A percentile compares a stretch with the other conserved stretches of the same genome.
Evolutionary conservation across 768 basidiomycete species (phyloP).

Genomic region (Termitomyces sp.): DNA sequence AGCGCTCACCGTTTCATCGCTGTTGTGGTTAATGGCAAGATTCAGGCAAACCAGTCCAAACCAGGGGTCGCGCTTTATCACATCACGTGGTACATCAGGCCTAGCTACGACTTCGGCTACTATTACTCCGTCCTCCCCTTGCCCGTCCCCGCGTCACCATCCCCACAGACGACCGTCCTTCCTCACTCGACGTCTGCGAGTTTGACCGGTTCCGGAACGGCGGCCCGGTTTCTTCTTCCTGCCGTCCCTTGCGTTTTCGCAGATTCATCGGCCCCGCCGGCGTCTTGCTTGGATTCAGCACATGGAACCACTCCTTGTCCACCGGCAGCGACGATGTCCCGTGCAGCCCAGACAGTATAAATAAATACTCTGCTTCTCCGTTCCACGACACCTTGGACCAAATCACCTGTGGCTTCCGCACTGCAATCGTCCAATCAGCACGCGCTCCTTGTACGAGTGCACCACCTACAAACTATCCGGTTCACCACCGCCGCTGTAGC

Average conservation of each 20-base stretch:
- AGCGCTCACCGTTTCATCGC: constrained; percentile 27
- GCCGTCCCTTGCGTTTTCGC: constrained; percentile 28
- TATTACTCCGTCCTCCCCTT: no score
- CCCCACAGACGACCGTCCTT: constrained; percentile 6
- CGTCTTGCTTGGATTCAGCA: constrained; percentile 27
- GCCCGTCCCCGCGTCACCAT: constrained; percentile 34
- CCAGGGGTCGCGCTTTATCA: background rate
- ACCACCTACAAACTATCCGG: constrained; percentile 46
- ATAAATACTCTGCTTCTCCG: constrained; percentile 34
- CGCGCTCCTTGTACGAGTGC: background rate
- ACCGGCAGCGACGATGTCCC: constrained; percentile 25
- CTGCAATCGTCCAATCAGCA: constrained; percentile 17
- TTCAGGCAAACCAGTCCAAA: constrained; percentile 18
- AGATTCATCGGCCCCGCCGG: constrained; percentile 25
- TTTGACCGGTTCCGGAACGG: no score
- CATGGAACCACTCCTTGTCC: constrained; percentile 28
- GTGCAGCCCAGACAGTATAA: constrained; percentile 29
- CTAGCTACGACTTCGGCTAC: no score
- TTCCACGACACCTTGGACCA: constrained; percentile 38
- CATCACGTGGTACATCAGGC: no score
- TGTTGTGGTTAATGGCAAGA: constrained; percentile 42
- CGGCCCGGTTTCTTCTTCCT: constrained; percentile 16
- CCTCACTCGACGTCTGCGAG: no score
- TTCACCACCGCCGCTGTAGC: constrained; percentile 49
- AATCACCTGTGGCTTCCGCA: constrained; percentile 34